phyloP scores from a whole-genome alignment of 2,329 filamentous ascomycete species.

The Scolecobasidium constrictum region DNA sequence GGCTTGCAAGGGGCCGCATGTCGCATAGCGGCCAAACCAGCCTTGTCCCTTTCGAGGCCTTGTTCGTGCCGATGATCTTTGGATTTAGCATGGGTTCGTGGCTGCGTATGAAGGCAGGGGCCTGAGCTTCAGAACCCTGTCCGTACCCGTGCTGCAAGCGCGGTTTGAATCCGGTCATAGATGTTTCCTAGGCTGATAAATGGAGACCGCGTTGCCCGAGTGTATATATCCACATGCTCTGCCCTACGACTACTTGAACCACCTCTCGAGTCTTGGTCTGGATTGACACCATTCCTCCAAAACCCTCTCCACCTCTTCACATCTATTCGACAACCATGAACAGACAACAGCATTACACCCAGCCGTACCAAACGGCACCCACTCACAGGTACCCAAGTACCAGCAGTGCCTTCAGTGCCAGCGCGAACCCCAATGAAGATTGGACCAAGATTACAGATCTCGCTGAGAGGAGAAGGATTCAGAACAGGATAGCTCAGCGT shows the following conservation, averaged over 20 bases:
- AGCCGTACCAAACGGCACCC: constrained; percentile 26
- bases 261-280: not conserved
- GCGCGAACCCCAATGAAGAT: constrained; percentile 91
- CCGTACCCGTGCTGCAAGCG: too few relatives aligned
- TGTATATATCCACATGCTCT: not conserved
- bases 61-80: not conserved
- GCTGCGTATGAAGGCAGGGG: not conserved
- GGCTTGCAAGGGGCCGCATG: not conserved
- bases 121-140: not conserved
- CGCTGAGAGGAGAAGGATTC: constrained; percentile 84
- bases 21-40: not conserved
- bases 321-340: constrained; percentile 25
- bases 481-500: constrained; percentile 94
- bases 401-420: constrained; percentile 89
- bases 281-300: not conserved
- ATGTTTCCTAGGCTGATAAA: too few relatives aligned
- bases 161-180: too few relatives aligned
- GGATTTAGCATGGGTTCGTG: not conserved
- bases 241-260: not conserved
- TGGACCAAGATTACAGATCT: constrained; percentile 99
- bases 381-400: constrained; percentile 63
- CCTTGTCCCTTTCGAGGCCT: not conserved
- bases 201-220: too few relatives aligned
- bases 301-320: not conserved
- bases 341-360: constrained; percentile 29